These are phyloP conservation scores for Coleophoma cylindrospora DNA, from an alignment of 2,329 filamentous ascomycete genomes.

Conservation along the genomic window DNA sequence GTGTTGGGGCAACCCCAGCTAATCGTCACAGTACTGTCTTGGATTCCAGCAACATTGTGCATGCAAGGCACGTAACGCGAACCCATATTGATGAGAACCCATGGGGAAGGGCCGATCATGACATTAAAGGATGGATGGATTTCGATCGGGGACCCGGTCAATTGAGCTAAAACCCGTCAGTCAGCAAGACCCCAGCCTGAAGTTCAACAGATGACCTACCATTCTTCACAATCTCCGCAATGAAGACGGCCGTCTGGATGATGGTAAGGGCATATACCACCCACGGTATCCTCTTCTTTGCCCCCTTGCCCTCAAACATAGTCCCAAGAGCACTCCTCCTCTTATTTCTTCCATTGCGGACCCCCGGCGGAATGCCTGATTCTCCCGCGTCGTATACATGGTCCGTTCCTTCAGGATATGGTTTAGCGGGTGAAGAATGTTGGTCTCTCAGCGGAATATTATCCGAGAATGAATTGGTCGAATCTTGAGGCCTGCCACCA, in stretches of 20 bases:
- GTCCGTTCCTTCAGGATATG: conserved; percentile 38
- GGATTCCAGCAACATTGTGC: conserved; percentile 71
- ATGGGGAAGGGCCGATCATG: conserved; percentile 92
- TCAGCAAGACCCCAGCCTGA: conserved; percentile 1
- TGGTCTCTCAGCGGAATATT: conserved; percentile 55
- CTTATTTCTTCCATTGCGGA: conserved; percentile 30
- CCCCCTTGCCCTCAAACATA: conserved; percentile 36
- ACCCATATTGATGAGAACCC: conserved; percentile 94
- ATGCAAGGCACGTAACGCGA: conserved; percentile 91
- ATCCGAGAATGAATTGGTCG: conserved; percentile 34
- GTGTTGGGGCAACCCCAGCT: conserved; percentile 79
- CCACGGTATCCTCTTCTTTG: conserved; percentile 53
- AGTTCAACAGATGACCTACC: conserved; percentile 44
- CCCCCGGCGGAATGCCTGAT: conserved; percentile 14
- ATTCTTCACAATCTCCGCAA: conserved; percentile 81
- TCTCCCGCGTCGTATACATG: conserved; percentile 57
- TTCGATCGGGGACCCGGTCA: conserved; percentile 60
- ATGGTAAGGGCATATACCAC: conserved; percentile 76
- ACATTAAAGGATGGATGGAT: conserved; percentile 81
- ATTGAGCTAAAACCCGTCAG: conserved; percentile 44
- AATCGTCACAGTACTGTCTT: conserved; percentile 43
- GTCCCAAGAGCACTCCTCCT: conserved; percentile 49
- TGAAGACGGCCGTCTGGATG: conserved; percentile 79
- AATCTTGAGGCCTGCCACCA: conserved; percentile 30
- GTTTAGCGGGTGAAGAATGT: conserved; percentile 25